Base-by-base conservation (phyloP, 371 early-diverging fungal genomes). In the Funneliformis caledonium region DNA sequence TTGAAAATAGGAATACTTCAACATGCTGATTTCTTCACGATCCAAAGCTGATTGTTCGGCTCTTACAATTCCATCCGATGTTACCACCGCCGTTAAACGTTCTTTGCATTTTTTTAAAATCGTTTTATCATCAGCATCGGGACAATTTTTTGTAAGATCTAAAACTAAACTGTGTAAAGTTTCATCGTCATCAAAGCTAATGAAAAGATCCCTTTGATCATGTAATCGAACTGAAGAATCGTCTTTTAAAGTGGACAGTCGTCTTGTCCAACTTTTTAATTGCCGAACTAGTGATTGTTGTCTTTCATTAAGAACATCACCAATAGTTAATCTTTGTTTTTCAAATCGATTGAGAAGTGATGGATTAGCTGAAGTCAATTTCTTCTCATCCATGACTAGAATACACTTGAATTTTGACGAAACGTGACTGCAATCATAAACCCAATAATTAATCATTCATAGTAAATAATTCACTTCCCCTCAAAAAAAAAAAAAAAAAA, bases 121-220 rank as follows among this genome's bases (percentile, higher is more conserved):
- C 4, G n/a, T 10, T 14, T 37, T 12, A 67, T 72, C 72, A 7
- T 31, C 33, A 74, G 6, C 14, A 7, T 42, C 12, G 9, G 47
- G 47, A 26, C 52, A 50, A 33, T 60, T 70, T 6, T 70, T 68
- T 12, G 48, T 81, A 19, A 81, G 11, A 60, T 78, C 78, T 19
- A 81, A 47, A 7, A 81, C 78, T 14, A 81, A 72, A 26, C 81
- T 77, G 14, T 78, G 81, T 14, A 81, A 31, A 9, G 78, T 81
- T 60, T 81, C 78, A 50, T 79, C 80, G 11, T 22, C 12, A 60
- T 78, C 64, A 50, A 56, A 76, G 4, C 81, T 69, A 8, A 77
- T 76, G 22, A 80, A 80, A n/a, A 80, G 16, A 72, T 80, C 72
- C 4, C 59, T 72, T 72, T 59, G 33, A 19, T 19, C 16, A 37